Percentiles rank a stretch among this genome's conserved stretches.
These are phyloP conservation scores for Linum trigynum DNA, from an alignment of 345 rosid species.

Conservation along the genomic window DNA sequence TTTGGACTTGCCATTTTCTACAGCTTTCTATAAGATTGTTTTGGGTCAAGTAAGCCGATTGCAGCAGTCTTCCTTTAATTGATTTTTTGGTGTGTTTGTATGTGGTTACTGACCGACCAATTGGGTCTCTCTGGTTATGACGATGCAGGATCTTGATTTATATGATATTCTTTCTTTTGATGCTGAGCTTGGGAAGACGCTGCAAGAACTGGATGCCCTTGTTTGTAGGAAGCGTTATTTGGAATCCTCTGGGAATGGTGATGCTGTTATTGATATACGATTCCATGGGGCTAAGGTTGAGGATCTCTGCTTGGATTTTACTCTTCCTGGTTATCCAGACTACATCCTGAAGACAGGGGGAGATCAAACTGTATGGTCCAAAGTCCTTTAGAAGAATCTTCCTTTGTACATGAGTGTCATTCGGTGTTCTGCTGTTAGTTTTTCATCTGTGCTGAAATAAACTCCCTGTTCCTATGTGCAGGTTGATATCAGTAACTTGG, in stretches of 20 bases:
- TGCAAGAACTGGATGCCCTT: slow-evolving; percentile 73
- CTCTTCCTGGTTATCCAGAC: slow-evolving; percentile 93
- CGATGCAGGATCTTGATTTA: slow-evolving; percentile 91
- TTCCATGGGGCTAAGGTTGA: slow-evolving; percentile 62
- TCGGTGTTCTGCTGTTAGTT: not conserved
- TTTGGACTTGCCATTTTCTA: slow-evolving; percentile 75
- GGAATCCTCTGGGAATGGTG: slow-evolving; percentile 35
- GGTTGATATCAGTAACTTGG: slow-evolving; percentile 77
- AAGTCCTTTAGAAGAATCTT: not conserved
- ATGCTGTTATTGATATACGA: slow-evolving; percentile 32
- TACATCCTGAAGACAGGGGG: slow-evolving; percentile 59
- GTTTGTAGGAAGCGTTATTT: slow-evolving; percentile 68
- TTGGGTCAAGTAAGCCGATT: slow-evolving; percentile 70
- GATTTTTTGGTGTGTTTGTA: not conserved
- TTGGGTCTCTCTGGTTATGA: not conserved
- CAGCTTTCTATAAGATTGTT: slow-evolving; percentile 77
- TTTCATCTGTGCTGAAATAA: not conserved
- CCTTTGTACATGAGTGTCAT: not conserved
- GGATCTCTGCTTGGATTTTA: slow-evolving; percentile 85
- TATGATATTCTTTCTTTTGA: slow-evolving; percentile 76
- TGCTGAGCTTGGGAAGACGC: slow-evolving; percentile 69
- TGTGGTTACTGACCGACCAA: slow-evolving; percentile 2
- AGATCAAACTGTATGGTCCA: slow-evolving; percentile 54
- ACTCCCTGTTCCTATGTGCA: slow-evolving; percentile 19
- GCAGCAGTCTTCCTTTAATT: not conserved